Percentiles rank a stretch among this genome's conserved stretches.
Conservation (phyloP, 2,329 filamentous ascomycete genomes). For the Colletotrichum liaoningense region DNA sequence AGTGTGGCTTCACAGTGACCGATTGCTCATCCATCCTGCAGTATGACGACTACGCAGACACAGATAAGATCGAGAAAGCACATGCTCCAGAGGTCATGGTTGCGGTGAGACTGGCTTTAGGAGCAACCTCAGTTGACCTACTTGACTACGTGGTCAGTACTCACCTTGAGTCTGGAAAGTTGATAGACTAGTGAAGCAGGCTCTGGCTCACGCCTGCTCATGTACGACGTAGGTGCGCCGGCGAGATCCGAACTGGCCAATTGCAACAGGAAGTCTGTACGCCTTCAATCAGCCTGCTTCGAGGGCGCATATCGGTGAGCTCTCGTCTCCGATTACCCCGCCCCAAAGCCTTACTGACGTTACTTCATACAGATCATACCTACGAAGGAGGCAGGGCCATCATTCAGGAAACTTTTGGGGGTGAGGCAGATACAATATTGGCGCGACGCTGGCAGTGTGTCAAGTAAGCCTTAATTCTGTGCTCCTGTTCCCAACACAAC, state of each 20-base stretch:
- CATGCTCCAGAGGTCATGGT: constrained; percentile 6
- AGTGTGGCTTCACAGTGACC: constrained; percentile 16
- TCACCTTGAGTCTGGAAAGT: neutral
- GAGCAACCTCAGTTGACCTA: neutral
- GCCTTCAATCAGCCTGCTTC: constrained; percentile 19
- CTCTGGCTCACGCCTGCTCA: neutral
- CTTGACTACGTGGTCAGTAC: constrained; percentile 20
- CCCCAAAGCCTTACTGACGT: neutral
- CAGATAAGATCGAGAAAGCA: constrained; percentile 1
- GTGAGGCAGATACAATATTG: constrained; percentile 7
- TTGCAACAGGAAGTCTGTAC: constrained; percentile 11
- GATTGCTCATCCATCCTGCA: neutral
- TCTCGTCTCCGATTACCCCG: neutral
- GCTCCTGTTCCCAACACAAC: neutral
- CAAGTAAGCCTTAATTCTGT: constrained; percentile 21
- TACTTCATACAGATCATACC: constrained; percentile 4
- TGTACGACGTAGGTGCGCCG: constrained; percentile 11
- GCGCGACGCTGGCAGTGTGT: constrained; percentile 12
- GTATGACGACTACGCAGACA: constrained; percentile 5
- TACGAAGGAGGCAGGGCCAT: constrained; percentile 16
- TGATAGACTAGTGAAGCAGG: neutral
- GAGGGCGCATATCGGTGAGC: constrained; percentile 21
- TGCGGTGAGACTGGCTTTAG: constrained; percentile 9
- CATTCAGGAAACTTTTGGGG: constrained; percentile 6
- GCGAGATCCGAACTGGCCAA: constrained; percentile 18